Base-by-base conservation (phyloP, 257 asterid genomes). In the Penstemon eatonii region DNA sequence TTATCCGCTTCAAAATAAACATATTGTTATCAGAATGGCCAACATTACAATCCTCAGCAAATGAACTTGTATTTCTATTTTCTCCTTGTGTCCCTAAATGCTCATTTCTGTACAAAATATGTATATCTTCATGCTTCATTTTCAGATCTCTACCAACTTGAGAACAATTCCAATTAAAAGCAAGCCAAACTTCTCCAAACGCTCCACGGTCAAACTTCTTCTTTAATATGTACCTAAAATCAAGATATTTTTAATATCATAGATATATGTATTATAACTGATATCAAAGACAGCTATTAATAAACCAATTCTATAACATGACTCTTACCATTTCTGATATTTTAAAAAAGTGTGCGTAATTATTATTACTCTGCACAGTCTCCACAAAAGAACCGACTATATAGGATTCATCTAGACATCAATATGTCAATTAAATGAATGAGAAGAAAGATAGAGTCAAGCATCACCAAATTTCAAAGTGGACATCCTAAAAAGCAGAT, bases 171-270 rank as follows among this genome's bases (percentile, higher is more conserved):
- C 97, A 94, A 60, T 81, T 80, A 79, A 94, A 89, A 78, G 99
- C 99, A 68, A 94, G 88, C 99, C 99, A 94, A 80, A 94, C 99
- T 86, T 93, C 99, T 67, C 99, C 99, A 79, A 75, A 93, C 38
- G 97, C 90, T 76, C 99, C 99, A 64, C 96, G 97, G 64, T 77
- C 96, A 86, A 88, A 93, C 85, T 92, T 86, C 82, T 90, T 93
- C 85, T 93, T 93, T 43, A 93, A 71, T 75, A 90, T 89, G 87
- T 93, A 93, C 82, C 99, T 93, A 73, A 12, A 15, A 33, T 18
- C 5, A 45, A 49, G 61, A 67, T 46, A 63, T 45, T 56, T 25
- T 62, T 49, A 58, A 19, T 4, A 40, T 38, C 53, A 62, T 54
- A 18, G 8, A 60, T 61, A 7, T 19, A 33, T 25, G 33, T 54